Evolutionary conservation across 805 yeast species (phyloP), one percentile per base, ranked within the genome.

Genomic region (Ogataea methylovora): DNA sequence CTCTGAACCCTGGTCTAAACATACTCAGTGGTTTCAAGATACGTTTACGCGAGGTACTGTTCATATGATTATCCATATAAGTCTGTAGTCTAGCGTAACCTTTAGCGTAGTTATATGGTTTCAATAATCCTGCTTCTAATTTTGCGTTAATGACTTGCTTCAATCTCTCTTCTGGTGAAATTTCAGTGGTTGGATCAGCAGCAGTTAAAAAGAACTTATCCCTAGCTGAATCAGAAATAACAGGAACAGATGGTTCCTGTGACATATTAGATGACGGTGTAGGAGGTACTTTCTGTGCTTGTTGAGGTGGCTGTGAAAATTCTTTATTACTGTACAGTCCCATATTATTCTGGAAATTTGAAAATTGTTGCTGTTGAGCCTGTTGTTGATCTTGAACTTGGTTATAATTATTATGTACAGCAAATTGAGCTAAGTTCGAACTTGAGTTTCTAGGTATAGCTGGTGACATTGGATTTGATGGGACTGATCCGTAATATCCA

Each of bases 191-290:
- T 5, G 97, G 97, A 54, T 90, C 97, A 0, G 97, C 97, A 0
- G 97, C 97, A 0, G 97, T 90, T 32, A 90, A 61, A 61, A 90
- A 88, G 59, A 90, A 90, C 56, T 87, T 87, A 53, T 88, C 97
- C 43, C 86, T 71, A 1, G 96, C 95, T 2, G 92, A 78, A 36
- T 84, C 90, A 0, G 79, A 72, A 4, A 74, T 66, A 26, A 49
- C 47, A 5, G 65, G 60, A 2, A 36, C n/a, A n/a, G 14, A 22
- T 30, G 37, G 18, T 13, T 29, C 28, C 14, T 30, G 32, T 24
- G 25, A 23, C 12, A 26, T 27, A 24, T 24, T 24, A 12, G 43
- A 13, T 13, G 37, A 14, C 8, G 16, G 9, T 24, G 38, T 9
- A 19, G 26, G 10, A 13, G 37, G 23, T 13, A 13, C 21, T 15